Base-by-base conservation (phyloP, 129 eudicot genomes). In the Helichrysum umbraculigerum region DNA sequence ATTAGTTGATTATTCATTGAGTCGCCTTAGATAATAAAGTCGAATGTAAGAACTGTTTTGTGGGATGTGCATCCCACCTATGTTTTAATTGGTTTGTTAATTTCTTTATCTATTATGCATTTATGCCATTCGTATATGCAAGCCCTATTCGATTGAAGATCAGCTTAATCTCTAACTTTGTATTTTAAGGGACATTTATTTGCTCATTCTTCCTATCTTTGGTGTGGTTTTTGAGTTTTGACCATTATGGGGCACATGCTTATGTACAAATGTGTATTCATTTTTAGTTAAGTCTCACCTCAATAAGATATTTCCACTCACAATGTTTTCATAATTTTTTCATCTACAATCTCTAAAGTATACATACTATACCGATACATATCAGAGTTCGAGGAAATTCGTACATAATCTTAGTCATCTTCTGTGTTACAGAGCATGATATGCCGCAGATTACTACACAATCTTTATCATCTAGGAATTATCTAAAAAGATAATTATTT, bases 391-490 rank as follows among this genome's bases (percentile, higher is more conserved):
- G 9, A 7, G 60, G 14, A 20, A 37, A 66, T 35, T 12, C 19
- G 16, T 72, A 50, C 73, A 51, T 25, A 39, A 30, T 78, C 35
- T 76, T 50, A 30, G 66, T 62, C 66, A 62, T 78, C 68, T 62
- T 25, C 20, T 70, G 11, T 17, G 4, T 19, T 22, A 15, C 4
- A 44, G 47, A 47, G 54, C n/a, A 47, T 14, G 60, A 28, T 58
- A 7, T 60, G 58, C 30, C 28, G 22, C 41, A 5, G n/a, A 54
- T 58, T 58, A 56, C 29, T 70, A 12, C 30, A 59, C 54, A 20
- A 29, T 25, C 33, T 37, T 20, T 17, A 16, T 52, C 39, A 68
- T 74, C 68, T 34, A 35, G 44, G 32, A 56, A 56, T 67, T 54
- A 60, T 58, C 69, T 35, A 62, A 25, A 33, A 52, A 17, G 50